Percentiles rank a stretch among this genome's conserved stretches.
phyloP scores from a whole-genome alignment of 108 stramenopile species.

The Aurantiochytrium sp. region DNA sequence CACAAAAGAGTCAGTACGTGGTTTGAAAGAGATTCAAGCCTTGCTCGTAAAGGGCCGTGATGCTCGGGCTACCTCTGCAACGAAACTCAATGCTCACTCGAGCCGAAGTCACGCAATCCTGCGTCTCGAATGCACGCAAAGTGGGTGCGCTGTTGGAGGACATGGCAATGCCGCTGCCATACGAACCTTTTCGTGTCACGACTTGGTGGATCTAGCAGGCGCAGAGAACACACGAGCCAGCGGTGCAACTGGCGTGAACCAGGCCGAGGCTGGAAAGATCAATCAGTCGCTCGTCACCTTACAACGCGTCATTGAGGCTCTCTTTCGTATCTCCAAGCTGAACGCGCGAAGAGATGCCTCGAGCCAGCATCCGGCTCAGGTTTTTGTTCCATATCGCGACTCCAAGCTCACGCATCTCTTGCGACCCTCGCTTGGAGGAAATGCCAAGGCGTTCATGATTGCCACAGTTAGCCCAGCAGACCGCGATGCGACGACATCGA shows the following conservation, averaged over 20 bases:
- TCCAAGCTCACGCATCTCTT: slow-evolving; percentile 88
- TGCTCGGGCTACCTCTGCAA: slow-evolving; percentile 32
- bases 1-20: neutral
- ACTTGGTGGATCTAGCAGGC: slow-evolving; percentile 38
- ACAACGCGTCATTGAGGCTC: slow-evolving; percentile 22
- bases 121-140: slow-evolving; percentile 31
- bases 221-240: slow-evolving; percentile 26
- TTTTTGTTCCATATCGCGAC: slow-evolving; percentile 62
- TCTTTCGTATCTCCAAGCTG: neutral
- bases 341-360: neutral
- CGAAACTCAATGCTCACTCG: slow-evolving; percentile 43
- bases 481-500: neutral
- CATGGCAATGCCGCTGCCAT: neutral
- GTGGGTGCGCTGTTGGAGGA: neutral
- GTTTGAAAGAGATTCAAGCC: neutral
- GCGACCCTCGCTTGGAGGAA: slow-evolving; percentile 86
- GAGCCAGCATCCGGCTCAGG: slow-evolving; percentile 21
- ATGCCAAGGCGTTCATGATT: slow-evolving; percentile 50
- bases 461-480: neutral
- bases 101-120: slow-evolving; percentile 48
- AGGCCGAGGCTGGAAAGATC: slow-evolving; percentile 29
- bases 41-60: neutral
- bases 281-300: slow-evolving; percentile 26
- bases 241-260: slow-evolving; percentile 22
- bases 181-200: neutral